Evolutionary conservation across 2,329 filamentous ascomycete species (phyloP).

Genomic region (Sporothrix pseudoabietina): DNA sequence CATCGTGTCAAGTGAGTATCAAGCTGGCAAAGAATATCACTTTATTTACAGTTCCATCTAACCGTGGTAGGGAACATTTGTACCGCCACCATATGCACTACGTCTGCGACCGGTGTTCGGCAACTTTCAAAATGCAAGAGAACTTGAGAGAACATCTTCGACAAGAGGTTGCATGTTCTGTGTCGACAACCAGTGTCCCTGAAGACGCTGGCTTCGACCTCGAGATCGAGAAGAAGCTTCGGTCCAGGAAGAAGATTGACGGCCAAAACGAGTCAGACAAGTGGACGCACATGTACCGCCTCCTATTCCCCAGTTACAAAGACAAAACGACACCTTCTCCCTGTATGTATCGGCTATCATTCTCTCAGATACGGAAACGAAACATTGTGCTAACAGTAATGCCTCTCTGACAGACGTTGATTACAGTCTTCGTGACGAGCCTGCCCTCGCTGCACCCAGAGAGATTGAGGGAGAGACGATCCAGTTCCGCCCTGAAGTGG

Average conservation of each 20-base stretch:
- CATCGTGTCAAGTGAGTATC: slow-evolving; percentile 45
- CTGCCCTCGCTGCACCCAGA: neutral
- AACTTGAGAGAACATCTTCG: slow-evolving; percentile 42
- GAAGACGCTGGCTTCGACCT: slow-evolving; percentile 43
- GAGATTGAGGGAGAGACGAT: neutral
- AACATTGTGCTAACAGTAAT: neutral
- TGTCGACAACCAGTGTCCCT: slow-evolving; percentile 36
- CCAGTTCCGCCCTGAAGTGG: neutral
- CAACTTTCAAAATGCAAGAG: slow-evolving; percentile 41
- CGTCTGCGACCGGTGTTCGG: slow-evolving; percentile 44
- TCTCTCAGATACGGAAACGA: no score
- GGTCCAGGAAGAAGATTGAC: slow-evolving; percentile 42
- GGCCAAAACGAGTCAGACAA: slow-evolving; percentile 42
- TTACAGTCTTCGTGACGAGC: slow-evolving; percentile 26
- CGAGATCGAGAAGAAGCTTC: slow-evolving; percentile 42
- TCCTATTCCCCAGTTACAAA: slow-evolving; percentile 43
- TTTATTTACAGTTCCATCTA: neutral
- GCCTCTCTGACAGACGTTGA: slow-evolving; percentile 15
- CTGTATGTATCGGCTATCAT: slow-evolving; percentile 37
- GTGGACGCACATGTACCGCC: slow-evolving; percentile 44
- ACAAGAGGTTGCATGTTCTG: slow-evolving; percentile 36
- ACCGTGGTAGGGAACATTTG: slow-evolving; percentile 42
- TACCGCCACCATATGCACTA: slow-evolving; percentile 44
- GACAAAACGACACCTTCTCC: slow-evolving; percentile 41
- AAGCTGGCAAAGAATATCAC: neutral